Evolutionary conservation across 2,329 filamentous ascomycete genomes (phyloP).

Genomic region (Phialophora chinensis): DNA sequence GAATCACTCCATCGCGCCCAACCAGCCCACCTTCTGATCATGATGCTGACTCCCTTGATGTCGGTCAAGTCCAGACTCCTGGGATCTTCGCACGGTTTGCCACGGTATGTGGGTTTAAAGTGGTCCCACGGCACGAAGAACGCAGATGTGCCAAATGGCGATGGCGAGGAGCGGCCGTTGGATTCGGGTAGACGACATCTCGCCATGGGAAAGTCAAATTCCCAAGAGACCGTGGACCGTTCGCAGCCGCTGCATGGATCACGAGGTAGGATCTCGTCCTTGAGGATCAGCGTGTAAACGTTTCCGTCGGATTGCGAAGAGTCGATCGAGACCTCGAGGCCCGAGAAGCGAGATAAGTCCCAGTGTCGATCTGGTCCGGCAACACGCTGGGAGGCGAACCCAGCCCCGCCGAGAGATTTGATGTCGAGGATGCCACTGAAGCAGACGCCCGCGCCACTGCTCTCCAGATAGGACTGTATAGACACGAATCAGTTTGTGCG

Average conservation of each 20-base stretch:
- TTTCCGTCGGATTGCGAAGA: conserved; percentile 63
- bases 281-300: conserved; percentile 75
- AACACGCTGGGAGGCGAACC: conserved; percentile 80
- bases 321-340: conserved; percentile 62
- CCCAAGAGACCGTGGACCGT: conserved; percentile 73
- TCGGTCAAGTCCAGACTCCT: conserved; percentile 63
- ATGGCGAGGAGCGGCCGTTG: conserved; percentile 17
- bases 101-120: conserved; percentile 75
- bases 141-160: conserved; percentile 37
- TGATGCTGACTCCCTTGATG: conserved; percentile 73
- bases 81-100: conserved; percentile 65
- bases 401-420: conserved; percentile 75
- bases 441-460: conserved; percentile 49
- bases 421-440: conserved; percentile 77
- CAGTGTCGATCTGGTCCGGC: conserved; percentile 62
- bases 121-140: conserved; percentile 68
- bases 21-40: conserved; percentile 73
- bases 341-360: conserved; percentile 69
- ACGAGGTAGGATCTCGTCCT: conserved; percentile 67
- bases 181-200: conserved; percentile 30
- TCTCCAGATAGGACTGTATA: conserved; percentile 56
- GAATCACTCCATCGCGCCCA: conserved; percentile 1
- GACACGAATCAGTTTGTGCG: not conserved
- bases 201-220: conserved; percentile 65
- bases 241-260: conserved; percentile 70